Evolutionary conservation across 1,284 basidiomycete genomes (phyloP).

Genomic region (Melampsora larici-populina): DNA sequence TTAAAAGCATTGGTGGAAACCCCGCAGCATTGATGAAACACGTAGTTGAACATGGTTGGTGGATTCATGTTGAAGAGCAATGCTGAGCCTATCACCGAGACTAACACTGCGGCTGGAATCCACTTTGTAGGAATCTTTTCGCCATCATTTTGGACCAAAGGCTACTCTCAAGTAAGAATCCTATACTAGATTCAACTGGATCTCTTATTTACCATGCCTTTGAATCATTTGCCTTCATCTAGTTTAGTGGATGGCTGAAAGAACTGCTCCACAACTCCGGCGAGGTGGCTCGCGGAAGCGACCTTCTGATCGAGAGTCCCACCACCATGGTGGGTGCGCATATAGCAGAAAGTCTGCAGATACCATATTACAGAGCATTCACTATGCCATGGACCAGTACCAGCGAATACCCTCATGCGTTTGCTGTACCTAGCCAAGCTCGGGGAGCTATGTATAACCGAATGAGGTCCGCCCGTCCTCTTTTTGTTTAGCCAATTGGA

Average conservation of each 20-base stretch:
- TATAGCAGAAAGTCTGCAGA: slow-evolving; percentile 50
- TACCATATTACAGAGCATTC: slow-evolving; percentile 51
- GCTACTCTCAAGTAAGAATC: slow-evolving; percentile 47
- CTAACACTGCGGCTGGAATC: slow-evolving; percentile 50
- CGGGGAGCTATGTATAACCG: too few species aligned
- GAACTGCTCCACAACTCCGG: slow-evolving; percentile 48
- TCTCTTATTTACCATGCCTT: too few species aligned
- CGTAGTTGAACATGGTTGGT: slow-evolving; percentile 48
- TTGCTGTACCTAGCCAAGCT: slow-evolving; percentile 46
- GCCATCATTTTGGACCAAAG: slow-evolving; percentile 49
- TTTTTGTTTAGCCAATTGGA: too few species aligned
- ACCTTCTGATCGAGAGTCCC: slow-evolving; percentile 51
- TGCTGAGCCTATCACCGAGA: slow-evolving; percentile 28
- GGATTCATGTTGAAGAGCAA: slow-evolving; percentile 48
- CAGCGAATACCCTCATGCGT: slow-evolving; percentile 50
- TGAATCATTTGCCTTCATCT: background rate
- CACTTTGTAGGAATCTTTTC: slow-evolving; percentile 49
- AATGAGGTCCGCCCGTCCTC: too few species aligned
- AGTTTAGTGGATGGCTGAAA: slow-evolving; percentile 51
- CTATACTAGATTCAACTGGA: background rate
- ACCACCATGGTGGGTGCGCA: slow-evolving; percentile 55
- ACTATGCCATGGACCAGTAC: slow-evolving; percentile 52
- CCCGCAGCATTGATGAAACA: slow-evolving; percentile 50
- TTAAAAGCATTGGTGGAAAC: slow-evolving; percentile 49
- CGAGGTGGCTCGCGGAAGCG: slow-evolving; percentile 49